Evolutionary conservation across 2,329 filamentous ascomycete species (phyloP).

Genomic region (Trichoderma sp.): DNA sequence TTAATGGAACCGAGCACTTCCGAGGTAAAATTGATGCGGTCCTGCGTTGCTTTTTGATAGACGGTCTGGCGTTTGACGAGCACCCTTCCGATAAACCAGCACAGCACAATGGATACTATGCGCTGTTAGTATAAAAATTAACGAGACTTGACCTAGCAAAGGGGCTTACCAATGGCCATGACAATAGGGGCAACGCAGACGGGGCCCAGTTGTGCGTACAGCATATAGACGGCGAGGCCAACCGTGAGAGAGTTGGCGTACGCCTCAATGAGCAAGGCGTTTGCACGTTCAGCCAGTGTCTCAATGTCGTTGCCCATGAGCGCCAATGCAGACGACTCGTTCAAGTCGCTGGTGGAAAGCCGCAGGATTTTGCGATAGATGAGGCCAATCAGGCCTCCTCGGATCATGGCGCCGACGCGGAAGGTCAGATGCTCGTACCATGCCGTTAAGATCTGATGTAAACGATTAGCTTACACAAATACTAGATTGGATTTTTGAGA

Average conservation of each 20-base stretch:
- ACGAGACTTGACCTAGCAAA: too few species aligned
- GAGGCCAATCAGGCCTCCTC: constrained; percentile 36
- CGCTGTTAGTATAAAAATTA: neutral
- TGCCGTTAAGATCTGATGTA: constrained; percentile 33
- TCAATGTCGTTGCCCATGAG: constrained; percentile 40
- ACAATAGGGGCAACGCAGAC: constrained; percentile 39
- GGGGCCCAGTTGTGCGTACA: constrained; percentile 37
- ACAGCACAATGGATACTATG: constrained; percentile 31
- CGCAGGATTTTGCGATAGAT: constrained; percentile 37
- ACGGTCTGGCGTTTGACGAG: constrained; percentile 35
- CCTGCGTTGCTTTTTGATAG: constrained; percentile 39
- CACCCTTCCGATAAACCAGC: constrained; percentile 31
- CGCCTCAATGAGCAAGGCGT: constrained; percentile 35
- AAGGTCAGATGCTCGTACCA: constrained; percentile 40
- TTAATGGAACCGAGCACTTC: constrained; percentile 38
- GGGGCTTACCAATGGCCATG: constrained; percentile 36
- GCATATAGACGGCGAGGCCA: constrained; percentile 36
- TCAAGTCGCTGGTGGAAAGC: constrained; percentile 33
- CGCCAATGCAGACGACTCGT: constrained; percentile 35
- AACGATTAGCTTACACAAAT: neutral
- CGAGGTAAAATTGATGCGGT: constrained; percentile 39
- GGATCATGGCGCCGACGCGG: constrained; percentile 35
- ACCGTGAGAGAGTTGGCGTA: constrained; percentile 39
- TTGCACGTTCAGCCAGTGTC: constrained; percentile 34
- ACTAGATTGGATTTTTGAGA: neutral